Base-by-base conservation (phyloP, 1,284 basidiomycete genomes). In the Cryptococcus amylolentus region DNA sequence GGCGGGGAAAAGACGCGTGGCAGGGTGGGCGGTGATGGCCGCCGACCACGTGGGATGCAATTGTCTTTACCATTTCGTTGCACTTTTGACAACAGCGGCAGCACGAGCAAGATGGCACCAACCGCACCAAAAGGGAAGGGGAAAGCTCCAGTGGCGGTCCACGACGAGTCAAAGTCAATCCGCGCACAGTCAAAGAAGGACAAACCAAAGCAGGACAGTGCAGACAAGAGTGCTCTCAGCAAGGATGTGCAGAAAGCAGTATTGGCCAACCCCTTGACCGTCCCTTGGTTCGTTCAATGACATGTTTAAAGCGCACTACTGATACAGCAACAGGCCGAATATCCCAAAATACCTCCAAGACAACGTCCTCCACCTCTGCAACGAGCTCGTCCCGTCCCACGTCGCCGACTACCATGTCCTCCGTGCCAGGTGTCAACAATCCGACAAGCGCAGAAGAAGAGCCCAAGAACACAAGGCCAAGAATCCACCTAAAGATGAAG, bases 351-450 rank as follows among this genome's bases (percentile, higher is more conserved):
- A 76, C 59, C 56, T 74, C 7, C 72, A 75, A 53, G 64, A 51
- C 12, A 62, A 66, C 6, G 63, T 71, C 4, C 39, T 74, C 20
- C 63, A 65, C 9, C 64, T 67, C 14, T 54, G 75, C n/a, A 63
- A 65, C 3, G 48, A 59, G 45, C 55, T 76, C 16, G 31, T 73
- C 2, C 69, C 73, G 0, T 26, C 43, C 10, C 53, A 61, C 5
- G 53, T 75, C 6, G 67, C 72, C 6, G 68, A 65, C 26, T 75
- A 75, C 40, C 74, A 76, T 49, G 62, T 69, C 12, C 62, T 62
- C 1, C 61, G 74, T 43, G 63, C 61, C 16, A 59, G 72, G 44
- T 71, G 71, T 52, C 67, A 72, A 31, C 56, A 60, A 20, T 56
- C 61, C 20, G 61, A 64, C 18, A 70, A 71, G 54, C 55, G 61